phyloP scores from a whole-genome alignment of 768 basidiomycete species.

The Suillus occidentalis region DNA sequence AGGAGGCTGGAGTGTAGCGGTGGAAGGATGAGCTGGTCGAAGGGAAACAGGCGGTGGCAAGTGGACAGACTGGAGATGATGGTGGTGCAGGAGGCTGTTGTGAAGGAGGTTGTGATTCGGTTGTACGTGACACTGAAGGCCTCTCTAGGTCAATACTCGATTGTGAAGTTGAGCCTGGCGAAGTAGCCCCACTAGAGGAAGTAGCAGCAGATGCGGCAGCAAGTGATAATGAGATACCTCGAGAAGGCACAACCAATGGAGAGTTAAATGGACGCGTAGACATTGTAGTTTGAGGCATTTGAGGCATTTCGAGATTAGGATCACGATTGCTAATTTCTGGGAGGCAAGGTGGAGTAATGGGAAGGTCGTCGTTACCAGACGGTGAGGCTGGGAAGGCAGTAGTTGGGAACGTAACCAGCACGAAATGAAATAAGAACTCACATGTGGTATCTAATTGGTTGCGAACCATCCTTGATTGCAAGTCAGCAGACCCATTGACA shows the following conservation, averaged over 20 bases:
- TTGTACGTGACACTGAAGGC: background rate
- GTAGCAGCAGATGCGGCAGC: conserved; percentile 8
- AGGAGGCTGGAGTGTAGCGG: conserved; percentile 35
- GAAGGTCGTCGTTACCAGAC: conserved; percentile 22
- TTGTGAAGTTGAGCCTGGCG: conserved; percentile 31
- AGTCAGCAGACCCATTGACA: conserved; percentile 25
- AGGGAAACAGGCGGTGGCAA: background rate
- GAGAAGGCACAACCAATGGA: conserved; percentile 21
- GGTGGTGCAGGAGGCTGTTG: conserved; percentile 9
- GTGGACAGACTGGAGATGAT: conserved; percentile 6
- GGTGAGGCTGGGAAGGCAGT: conserved; percentile 3
- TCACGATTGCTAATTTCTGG: conserved; percentile 16
- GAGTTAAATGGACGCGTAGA: conserved; percentile 5
- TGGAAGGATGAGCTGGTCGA: conserved; percentile 11
- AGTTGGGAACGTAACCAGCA: background rate
- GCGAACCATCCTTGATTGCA: conserved; percentile 21
- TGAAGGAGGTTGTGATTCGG: conserved; percentile 5
- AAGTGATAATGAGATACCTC: conserved; percentile 22
- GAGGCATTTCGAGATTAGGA: conserved; percentile 6
- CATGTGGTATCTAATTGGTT: conserved; percentile 36
- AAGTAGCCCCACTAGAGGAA: conserved; percentile 3
- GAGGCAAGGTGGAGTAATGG: conserved; percentile 18
- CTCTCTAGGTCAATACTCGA: conserved; percentile 5
- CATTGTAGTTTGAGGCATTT: conserved; percentile 3
- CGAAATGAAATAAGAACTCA: conserved; percentile 11